Evolutionary conservation across 164 flowering plant genomes (phyloP), one percentile per base, ranked within the genome.

Genomic region (Chimonanthus praecox): DNA sequence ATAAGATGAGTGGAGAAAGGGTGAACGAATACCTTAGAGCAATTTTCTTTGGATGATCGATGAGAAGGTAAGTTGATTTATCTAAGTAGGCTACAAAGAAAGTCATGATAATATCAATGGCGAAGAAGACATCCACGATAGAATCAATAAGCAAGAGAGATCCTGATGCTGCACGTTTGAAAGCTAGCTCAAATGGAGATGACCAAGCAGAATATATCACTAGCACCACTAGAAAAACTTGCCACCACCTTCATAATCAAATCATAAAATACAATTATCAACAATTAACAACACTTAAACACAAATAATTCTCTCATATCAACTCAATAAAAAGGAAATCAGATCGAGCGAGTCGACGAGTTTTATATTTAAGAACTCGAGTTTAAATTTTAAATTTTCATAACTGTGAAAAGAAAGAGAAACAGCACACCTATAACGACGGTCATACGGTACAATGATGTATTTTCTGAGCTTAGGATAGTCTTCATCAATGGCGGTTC

Each of bases 1-100:
- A 33, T 33, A 33, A 33, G 33, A 33, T 33, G 33, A 33, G 2
- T 33, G 33, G 33, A 33, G 33, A 33, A 33, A 33, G 33, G 0
- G 33, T 33, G 33, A 33, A 33, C 0, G 45, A 44, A 45, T 80
- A 92, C 95, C 97, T 79, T 47, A 43, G 2, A 11, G 93, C 92
- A 47, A 91, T 91, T 73, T 82, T 88, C 84, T 86, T 87, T 73
- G 85, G 92, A 67, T 92, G 88, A 69, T 87, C 92, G 1, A 89
- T 84, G 5, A 92, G 90, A 64, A 92, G 87, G 76, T 92, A 92
- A 18, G 96, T 92, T 7, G 92, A 85, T 70, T 85, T 89, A 67
- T 92, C 98, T 85, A 92, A 78, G 81, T 92, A 92, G 61, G 94
- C 94, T 16, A 92, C 96, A 54, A 92, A 90, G 84, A 92, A 92